These are phyloP conservation scores for Pestalotiopsis sp. DNA, from an alignment of 2,329 filamentous ascomycete genomes.

Conservation along the genomic window DNA sequence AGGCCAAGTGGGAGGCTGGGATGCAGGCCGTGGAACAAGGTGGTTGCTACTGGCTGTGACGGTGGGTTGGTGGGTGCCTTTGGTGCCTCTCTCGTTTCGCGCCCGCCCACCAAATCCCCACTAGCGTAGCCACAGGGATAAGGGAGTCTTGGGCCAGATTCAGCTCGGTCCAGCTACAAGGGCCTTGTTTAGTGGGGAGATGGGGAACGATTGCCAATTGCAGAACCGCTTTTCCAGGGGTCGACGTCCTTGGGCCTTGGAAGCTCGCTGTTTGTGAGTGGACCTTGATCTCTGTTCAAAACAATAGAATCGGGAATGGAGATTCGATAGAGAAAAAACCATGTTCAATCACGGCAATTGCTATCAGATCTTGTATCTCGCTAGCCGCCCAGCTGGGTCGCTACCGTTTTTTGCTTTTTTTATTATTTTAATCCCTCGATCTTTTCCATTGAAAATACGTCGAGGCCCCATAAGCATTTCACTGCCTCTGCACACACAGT, in stretches of 20 bases:
- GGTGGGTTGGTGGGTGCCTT: not conserved
- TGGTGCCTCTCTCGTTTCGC: not conserved
- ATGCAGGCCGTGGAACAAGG: conserved; percentile 10
- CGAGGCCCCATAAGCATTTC: not conserved
- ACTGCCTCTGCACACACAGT: not conserved
- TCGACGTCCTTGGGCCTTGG: conserved; percentile 9
- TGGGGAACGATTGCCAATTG: conserved; percentile 23
- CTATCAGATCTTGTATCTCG: not conserved
- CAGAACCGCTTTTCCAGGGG: conserved; percentile 4
- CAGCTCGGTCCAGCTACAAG: conserved; percentile 18
- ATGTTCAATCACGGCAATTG: conserved; percentile 8
- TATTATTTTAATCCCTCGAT: not conserved
- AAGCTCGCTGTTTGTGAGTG: not conserved
- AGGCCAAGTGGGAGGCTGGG: conserved; percentile 13
- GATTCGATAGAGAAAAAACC: conserved; percentile 2
- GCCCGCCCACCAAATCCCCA: not conserved
- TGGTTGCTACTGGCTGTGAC: not conserved
- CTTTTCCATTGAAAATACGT: not conserved
- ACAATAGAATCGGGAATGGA: not conserved
- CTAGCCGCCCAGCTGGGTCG: not conserved
- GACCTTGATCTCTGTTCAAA: conserved; percentile 8
- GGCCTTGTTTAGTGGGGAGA: conserved; percentile 31
- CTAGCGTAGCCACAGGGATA: not conserved
- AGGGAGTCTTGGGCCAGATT: not conserved
- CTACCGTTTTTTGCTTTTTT: not conserved